These are phyloP conservation scores for Phyllosticta citribraziliensis DNA, from an alignment of 2,329 filamentous ascomycete genomes.

Conservation along the genomic window DNA sequence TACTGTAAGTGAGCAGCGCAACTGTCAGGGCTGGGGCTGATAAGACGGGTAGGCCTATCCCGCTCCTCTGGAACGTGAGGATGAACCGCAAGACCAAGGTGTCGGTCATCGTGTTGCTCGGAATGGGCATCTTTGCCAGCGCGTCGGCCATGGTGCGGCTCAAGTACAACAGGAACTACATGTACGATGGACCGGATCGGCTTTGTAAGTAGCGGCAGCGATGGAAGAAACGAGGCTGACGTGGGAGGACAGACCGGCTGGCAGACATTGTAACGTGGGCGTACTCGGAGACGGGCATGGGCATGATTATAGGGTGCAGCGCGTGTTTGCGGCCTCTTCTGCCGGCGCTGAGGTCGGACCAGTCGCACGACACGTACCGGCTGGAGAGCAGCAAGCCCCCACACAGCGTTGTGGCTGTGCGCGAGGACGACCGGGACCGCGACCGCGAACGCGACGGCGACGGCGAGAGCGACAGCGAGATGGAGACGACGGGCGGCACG, in stretches of 20 bases:
- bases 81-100: slow-evolving; percentile 18
- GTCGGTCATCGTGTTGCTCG: slow-evolving; percentile 15
- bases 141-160: slow-evolving; percentile 22
- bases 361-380: slow-evolving; percentile 1
- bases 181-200: slow-evolving; percentile 23
- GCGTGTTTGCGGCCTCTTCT: slow-evolving; percentile 24
- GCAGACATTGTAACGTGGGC: slow-evolving; percentile 28
- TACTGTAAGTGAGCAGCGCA: slow-evolving; percentile 16
- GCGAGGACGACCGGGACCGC: slow-evolving; percentile 8
- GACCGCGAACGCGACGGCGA: too few relatives aligned
- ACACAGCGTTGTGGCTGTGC: background rate
- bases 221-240: too few relatives aligned
- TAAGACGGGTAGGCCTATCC: slow-evolving; percentile 14
- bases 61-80: slow-evolving; percentile 18
- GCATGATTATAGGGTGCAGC: slow-evolving; percentile 21
- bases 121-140: slow-evolving; percentile 17
- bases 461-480: slow-evolving; percentile 11
- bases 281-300: slow-evolving; percentile 25
- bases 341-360: slow-evolving; percentile 12
- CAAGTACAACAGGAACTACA: slow-evolving; percentile 24
- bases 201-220: slow-evolving; percentile 14
- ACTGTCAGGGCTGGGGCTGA: background rate
- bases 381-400: slow-evolving; percentile 1
- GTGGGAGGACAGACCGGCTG: slow-evolving; percentile 15
- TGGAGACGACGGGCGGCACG: slow-evolving; percentile 6